Conservation (phyloP, 2,329 filamentous ascomycete species). For the Claviceps sp. region DNA sequence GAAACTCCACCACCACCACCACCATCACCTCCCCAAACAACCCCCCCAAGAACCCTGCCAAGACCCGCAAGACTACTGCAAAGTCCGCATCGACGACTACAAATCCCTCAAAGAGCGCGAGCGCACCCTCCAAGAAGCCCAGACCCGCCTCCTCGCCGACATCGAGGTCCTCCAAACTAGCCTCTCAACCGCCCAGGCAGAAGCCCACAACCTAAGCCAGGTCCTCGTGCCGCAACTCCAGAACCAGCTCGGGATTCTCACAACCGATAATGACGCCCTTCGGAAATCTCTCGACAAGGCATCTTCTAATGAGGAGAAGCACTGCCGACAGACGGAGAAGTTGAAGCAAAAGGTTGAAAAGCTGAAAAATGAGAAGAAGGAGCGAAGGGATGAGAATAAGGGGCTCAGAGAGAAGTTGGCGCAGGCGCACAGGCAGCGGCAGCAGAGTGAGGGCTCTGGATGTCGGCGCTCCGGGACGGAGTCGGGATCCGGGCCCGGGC, state of each 20-base stretch:
- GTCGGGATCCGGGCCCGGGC: slow-evolving; percentile 20
- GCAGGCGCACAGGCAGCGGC: slow-evolving; percentile 14
- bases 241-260: slow-evolving; percentile 22
- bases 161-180: slow-evolving; percentile 21
- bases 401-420: slow-evolving; percentile 19
- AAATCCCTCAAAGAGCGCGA: slow-evolving; percentile 23
- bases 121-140: slow-evolving; percentile 20
- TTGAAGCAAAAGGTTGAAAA: slow-evolving; percentile 19
- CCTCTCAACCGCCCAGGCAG: slow-evolving; percentile 21
- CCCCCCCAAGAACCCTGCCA: slow-evolving; percentile 13
- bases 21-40: slow-evolving; percentile 14
- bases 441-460: background rate
- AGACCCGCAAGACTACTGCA: slow-evolving; percentile 20
- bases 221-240: slow-evolving; percentile 23
- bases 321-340: slow-evolving; percentile 18
- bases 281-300: slow-evolving; percentile 23
- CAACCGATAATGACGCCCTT: slow-evolving; percentile 26
- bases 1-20: slow-evolving; percentile 12
- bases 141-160: slow-evolving; percentile 20
- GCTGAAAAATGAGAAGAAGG: slow-evolving; percentile 23
- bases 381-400: slow-evolving; percentile 20
- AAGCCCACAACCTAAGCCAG: slow-evolving; percentile 20
- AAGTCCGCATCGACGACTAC: slow-evolving; percentile 24
- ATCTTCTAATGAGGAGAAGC: slow-evolving; percentile 17
- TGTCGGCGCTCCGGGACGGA: slow-evolving; percentile 14